Evolutionary conservation across 805 yeast species (phyloP), one percentile per base, ranked within the genome.

Genomic region (Saccharomycopsis fermentans): DNA sequence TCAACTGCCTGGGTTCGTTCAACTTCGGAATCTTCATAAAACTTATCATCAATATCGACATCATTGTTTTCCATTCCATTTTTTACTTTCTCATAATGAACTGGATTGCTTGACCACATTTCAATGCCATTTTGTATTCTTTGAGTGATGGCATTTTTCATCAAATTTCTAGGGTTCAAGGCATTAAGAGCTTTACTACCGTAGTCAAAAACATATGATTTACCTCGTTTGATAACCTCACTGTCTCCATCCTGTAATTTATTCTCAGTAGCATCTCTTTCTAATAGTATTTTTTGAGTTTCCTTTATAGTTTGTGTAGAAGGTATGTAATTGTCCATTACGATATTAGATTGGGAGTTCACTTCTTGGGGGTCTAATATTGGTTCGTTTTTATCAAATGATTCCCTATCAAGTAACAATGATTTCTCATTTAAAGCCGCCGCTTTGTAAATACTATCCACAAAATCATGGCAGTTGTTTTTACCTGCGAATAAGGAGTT

Each of bases 31-130:
- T 70, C 75, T 6, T 83, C 77, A 63, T 72, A 81, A 61, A 73
- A 77, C 2, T 75, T 74, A 64, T 83, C 87, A 35, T 77, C 79
- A 1, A 24, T 16, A 16, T 43, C 50, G 4, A 29, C 26, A 43
- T 14, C 29, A 21, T 75, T 79, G 37, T 71, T 62, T 29, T 72
- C 71, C 32, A 77, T 62, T 0, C 76, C 66, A 21, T 29, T 43
- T 43, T 14, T 43, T 2, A 63, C 64, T 32, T 74, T 76, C 24
- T 74, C 75, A 67, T 79, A 90, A 69, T 90, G 96, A 34, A 74
- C 74, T 0, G 88, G 84, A 32, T 75, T 73, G 0, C 87, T 80
- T 11, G 74, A 70, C 86, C 87, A 83, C 81, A 79, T 77, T 19
- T 72, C 75, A 17, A 72, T 64, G 17, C 73, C 73, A 65, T 71